A percentile compares a stretch with the other conserved stretches of the same genome.
Conservation (phyloP, 306 rosid genomes). For the Alnus rubra region DNA sequence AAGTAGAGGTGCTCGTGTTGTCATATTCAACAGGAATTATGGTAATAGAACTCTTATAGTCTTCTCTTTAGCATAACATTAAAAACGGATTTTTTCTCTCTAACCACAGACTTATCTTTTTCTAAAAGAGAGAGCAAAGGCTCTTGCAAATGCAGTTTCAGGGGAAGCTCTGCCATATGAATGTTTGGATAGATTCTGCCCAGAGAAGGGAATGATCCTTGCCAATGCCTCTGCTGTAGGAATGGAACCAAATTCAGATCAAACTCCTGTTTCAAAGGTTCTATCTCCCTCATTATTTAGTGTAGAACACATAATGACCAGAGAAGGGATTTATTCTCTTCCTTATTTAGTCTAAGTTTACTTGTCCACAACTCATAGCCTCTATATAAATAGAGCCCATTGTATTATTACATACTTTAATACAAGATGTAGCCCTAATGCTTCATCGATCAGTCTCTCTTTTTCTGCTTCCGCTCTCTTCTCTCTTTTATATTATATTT, state of each 20-base stretch:
- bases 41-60: constrained; percentile 10
- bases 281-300: neutral
- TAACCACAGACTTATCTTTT: constrained; percentile 27
- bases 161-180: constrained; percentile 41
- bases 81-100: neutral
- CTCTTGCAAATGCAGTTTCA: constrained; percentile 43
- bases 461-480: too few species aligned
- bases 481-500: too few species aligned
- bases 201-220: constrained; percentile 47
- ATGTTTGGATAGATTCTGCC: constrained; percentile 34
- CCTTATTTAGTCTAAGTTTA: too few species aligned
- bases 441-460: too few species aligned
- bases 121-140: constrained; percentile 41
- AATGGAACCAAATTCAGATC: constrained; percentile 49
- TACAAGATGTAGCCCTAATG: too few species aligned
- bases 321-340: too few species aligned
- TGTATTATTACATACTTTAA: too few species aligned
- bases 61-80: neutral
- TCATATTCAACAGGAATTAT: constrained; percentile 34
- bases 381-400: too few species aligned
- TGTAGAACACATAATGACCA: neutral
- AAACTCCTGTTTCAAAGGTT: constrained; percentile 49
- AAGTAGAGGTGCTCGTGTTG: constrained; percentile 49
- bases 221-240: constrained; percentile 56
- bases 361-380: too few species aligned